These are phyloP conservation scores for Fusarium sp. DNA, from an alignment of 2,329 filamentous ascomycete species.

Conservation along the genomic window DNA sequence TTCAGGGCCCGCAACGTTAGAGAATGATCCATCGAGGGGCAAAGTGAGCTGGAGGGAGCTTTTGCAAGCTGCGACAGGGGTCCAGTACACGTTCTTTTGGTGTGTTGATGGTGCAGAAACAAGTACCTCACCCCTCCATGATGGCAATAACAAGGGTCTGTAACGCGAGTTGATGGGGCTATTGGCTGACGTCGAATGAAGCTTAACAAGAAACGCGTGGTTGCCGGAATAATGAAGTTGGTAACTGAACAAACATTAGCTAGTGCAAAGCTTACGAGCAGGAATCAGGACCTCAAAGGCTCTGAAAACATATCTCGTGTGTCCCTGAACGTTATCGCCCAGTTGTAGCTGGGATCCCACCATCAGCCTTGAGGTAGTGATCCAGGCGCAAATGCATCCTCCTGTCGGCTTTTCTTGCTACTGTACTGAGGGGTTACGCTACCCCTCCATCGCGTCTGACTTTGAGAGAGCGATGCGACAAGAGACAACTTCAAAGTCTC, in stretches of 20 bases:
- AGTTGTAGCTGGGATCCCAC: neutral
- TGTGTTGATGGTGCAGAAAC: slow-evolving; percentile 4
- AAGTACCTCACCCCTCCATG: slow-evolving; percentile 42
- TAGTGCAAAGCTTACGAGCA: neutral
- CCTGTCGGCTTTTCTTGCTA: neutral
- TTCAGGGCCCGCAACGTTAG: slow-evolving; percentile 29
- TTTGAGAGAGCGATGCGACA: slow-evolving; percentile 19
- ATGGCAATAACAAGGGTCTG: slow-evolving; percentile 38
- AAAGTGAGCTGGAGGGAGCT: slow-evolving; percentile 32
- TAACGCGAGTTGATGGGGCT: slow-evolving; percentile 32
- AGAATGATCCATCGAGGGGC: slow-evolving; percentile 42
- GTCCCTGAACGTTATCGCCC: neutral
- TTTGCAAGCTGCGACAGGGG: slow-evolving; percentile 31
- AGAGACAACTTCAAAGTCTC: slow-evolving; percentile 19
- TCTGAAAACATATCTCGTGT: neutral
- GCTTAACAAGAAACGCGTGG: slow-evolving; percentile 27
- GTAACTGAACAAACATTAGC: slow-evolving; percentile 13
- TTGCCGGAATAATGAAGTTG: slow-evolving; percentile 5
- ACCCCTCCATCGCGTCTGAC: slow-evolving; percentile 28
- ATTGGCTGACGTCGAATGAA: slow-evolving; percentile 34
- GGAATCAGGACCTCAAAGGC: neutral
- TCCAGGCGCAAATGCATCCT: neutral
- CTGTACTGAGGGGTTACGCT: slow-evolving; percentile 18
- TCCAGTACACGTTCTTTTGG: slow-evolving; percentile 27
- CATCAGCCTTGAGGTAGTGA: neutral